Base-by-base conservation (phyloP, 2,329 filamentous ascomycete genomes). In the Alternaria atra region DNA sequence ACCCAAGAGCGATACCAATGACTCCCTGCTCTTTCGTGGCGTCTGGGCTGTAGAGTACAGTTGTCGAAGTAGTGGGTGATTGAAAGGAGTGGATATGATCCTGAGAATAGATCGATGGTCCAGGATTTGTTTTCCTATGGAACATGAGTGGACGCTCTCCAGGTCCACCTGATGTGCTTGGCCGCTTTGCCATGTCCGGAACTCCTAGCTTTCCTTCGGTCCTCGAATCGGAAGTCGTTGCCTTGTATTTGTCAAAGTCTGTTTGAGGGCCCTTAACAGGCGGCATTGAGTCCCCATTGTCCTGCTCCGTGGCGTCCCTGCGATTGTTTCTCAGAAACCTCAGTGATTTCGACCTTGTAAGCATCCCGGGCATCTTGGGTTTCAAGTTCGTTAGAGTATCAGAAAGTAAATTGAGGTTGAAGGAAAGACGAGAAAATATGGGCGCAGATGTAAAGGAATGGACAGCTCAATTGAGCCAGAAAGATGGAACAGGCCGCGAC, bases 1-100 rank as follows among this genome's bases (percentile, higher is more conserved):
- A 80, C 25, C 78, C 79, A 27, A 80, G 60, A 30, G 79, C 79
- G 48, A 80, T 77, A 6, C 79, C 79, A 64, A 80, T 80, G 35
- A 74, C 64, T 42, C 72, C 69, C 47, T 75, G 73, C 44, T 60
- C 54, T 50, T 69, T 69, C 39, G 72, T 72, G 48, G 69, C 62
- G 50, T 79, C 71, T 9, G 72, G 68, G 51, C 75, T 67, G 47
- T 75, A 72, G 27, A 77, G 65, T 51, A 76, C 64, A 17, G 72
- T 73, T 43, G 71, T 72, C 10, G 74, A 73, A 13, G 74, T 70
- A 13, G 68, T 61, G 53, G 73, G 70, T 9, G 72, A 73, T 37
- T 71, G 67, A 23, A 73, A 73, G 35, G 72, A 65, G 34, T 73
- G 66, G 35, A 70, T 61, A 50, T 69, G 68, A 40, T 66, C 66